Evolutionary conservation across 2,329 filamentous ascomycete genomes (phyloP), one percentile per base, ranked within the genome.

Genomic region (Alternaria viburni): DNA sequence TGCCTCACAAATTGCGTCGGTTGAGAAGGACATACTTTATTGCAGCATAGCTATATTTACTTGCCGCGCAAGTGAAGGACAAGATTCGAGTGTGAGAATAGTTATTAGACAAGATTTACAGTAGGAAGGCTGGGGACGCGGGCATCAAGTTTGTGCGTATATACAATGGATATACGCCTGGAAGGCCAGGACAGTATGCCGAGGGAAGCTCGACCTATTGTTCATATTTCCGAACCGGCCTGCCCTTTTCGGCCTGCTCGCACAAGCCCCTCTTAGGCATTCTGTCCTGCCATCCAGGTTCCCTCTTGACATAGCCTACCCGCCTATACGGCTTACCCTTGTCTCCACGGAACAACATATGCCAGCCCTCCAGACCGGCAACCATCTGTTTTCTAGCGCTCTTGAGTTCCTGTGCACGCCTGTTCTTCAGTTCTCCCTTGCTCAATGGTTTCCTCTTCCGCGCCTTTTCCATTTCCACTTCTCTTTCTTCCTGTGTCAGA

Each of bases 271-370:
- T 86, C 74, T 83, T 83, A 6, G 88, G 87, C 81, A 82, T 69
- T 66, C 79, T 80, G 57, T 87, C 88, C 74, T 90, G 85, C 76
- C 90, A 84, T 83, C 89, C 83, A 62, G 87, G 85, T 64, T 88
- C 84, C 68, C 83, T 81, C 78, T 88, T 85, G 13, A 98, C 87
- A 77, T 86, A 87, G 4, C 96, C 96, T 5, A 96, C 91, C 80
- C 88, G 87, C 66, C 88, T 87, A 81, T 98, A 98, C 82, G 93
- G 93, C 75, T 90, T 87, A 77, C 89, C 92, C 59, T 90, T 91
- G 75, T 83, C 82, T 1, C 84, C 84, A 11, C 79, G 65, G 65
- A 97, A 98, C 82, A 98, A 93, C 55, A 87, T 84, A 64, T 91
- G 89, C 96, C 94, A 98, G 80, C 95, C 90, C 77, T 87, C 83